Base-by-base conservation (phyloP, 495 filamentous ascomycete species). In the Aeminium ludgeri region DNA sequence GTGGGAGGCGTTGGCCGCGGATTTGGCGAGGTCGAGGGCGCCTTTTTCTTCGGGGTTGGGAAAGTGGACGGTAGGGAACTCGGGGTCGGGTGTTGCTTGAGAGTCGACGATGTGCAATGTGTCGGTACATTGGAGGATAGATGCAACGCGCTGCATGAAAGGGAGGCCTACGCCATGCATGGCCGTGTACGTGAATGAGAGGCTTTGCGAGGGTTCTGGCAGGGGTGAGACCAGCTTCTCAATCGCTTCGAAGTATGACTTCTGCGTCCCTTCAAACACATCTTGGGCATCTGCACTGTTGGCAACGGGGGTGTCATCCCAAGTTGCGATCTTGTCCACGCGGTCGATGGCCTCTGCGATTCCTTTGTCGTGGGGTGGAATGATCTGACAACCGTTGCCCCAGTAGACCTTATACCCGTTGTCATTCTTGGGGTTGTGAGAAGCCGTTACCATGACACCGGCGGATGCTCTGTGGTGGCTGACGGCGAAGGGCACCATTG, bases 321-420 rank as follows among this genome's bases (percentile, higher is more conserved):
- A 72, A 7, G 55, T 57, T 0, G 56, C 38, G 3, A 76, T 76
- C 30, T 64, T 64, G 12, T 74, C 55, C 36, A 76, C 79, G 25
- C 63, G 48, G 20, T 65, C 59, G 33, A 83, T 83, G 1, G 67
- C 66, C 13, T 59, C 61, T 2, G 74, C 65, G 35, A 83, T 83
- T 30, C 68, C 65, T 17, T 51, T 59, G 46, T 82, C 78, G 46
- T 72, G 63, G 36, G 77, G 77, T 12, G 73, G 62, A 36, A 79
- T 75, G 45, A 81, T 80, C 54, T 82, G 78, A 45, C 74, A 78
- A 11, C 74, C 78, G 53, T 78, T 79, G 36, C 57, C 63, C 59
- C 73, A 78, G 58, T 79, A 80, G 18, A 82, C 78, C 60, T 82
- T 82, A 58, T 81, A 82, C 30, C 76, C 70, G 51, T 83, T 82